Percentiles rank a stretch among this genome's conserved stretches.
Evolutionary conservation across 106 monocot genomes (phyloP).

Genomic region (Posidonia australis): DNA sequence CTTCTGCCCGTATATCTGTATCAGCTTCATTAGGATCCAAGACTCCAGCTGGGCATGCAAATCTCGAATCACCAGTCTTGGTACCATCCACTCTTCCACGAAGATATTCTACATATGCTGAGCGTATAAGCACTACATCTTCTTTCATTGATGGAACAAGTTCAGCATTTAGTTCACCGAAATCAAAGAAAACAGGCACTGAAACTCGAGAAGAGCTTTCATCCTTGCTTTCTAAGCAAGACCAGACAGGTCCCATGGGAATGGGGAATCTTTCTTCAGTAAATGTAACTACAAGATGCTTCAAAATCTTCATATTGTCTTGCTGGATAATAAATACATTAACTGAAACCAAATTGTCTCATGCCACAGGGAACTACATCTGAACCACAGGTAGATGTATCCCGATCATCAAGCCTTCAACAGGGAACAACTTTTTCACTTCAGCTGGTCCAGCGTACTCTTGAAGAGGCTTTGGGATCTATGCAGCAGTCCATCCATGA

Average conservation of each 20-base stretch:
- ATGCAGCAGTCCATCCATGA: slow-evolving; percentile 72
- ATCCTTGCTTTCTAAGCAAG: slow-evolving; percentile 38
- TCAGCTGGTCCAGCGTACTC: slow-evolving; percentile 79
- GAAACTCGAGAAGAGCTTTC: slow-evolving; percentile 76
- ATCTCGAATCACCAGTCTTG: slow-evolving; percentile 31
- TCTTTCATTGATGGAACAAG: slow-evolving; percentile 46
- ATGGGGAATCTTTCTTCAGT: slow-evolving; percentile 20
- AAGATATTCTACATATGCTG: slow-evolving; percentile 56
- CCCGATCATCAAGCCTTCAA: slow-evolving; percentile 38
- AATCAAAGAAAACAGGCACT: slow-evolving; percentile 70
- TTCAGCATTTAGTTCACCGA: slow-evolving; percentile 51
- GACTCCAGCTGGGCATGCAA: slow-evolving; percentile 11
- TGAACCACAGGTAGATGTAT: slow-evolving; percentile 16
- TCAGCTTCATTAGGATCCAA: slow-evolving; percentile 25
- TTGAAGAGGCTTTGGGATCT: slow-evolving; percentile 77
- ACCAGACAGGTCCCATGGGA: slow-evolving; percentile 23
- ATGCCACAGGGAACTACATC: slow-evolving; percentile 32
- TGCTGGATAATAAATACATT: not conserved
- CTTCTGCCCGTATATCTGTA: slow-evolving; percentile 25
- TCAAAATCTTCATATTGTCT: not conserved
- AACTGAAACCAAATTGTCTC: not conserved
- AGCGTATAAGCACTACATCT: slow-evolving; percentile 46
- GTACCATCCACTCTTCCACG: slow-evolving; percentile 27
- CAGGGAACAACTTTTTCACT: slow-evolving; percentile 62
- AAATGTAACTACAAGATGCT: slow-evolving; percentile 31